Evolutionary conservation across 2,329 filamentous ascomycete genomes (phyloP), one percentile per base, ranked within the genome.

Genomic region (Dactylellina haptotyla): DNA sequence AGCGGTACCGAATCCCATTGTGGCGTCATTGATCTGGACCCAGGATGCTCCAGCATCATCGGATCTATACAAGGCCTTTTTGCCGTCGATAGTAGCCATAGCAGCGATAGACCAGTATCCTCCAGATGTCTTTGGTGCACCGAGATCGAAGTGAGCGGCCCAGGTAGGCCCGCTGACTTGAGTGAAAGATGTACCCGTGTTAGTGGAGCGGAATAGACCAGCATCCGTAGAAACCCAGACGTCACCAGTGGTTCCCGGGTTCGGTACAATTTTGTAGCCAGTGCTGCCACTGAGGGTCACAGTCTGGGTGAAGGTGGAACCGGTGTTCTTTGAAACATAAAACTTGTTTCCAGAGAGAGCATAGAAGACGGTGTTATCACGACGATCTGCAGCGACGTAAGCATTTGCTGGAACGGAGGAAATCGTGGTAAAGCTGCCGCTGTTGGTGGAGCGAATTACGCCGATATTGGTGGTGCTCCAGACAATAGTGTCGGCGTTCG

Each of bases 181-280:
- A 0, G 81, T 80, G 75, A 87, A 87, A 0, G 81, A 82, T 2
- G 79, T 78, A 4, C 85, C 86, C 41, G 80, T 85, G 77, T 87
- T 79, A 4, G 82, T 84, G 8, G 84, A 86, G 75, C 83, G 83
- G 80, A 85, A 87, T 57, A 88, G 79, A 3, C 86, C 86, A 0
- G 76, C 80, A 63, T 87, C 82, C 0, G 86, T 87, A 0, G 85
- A 86, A 1, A 85, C 85, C 79, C 84, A 86, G 50, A 91, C 83
- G 50, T 88, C 85, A n/a, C 89, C 88, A 0, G 86, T 85, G 9
- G 82, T 82, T 6, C 84, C 82, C 0, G 88, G 87, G 75, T 88
- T 83, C 0, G 82, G 83, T n/a, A 85, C 85, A 9, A 90, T 83
- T 39, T 87, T 87, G 64, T 90, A 81, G 20, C 81, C 77, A 1